These are phyloP conservation scores for Lactarius sp. DNA, from an alignment of 768 basidiomycete species.

Conservation along the genomic window DNA sequence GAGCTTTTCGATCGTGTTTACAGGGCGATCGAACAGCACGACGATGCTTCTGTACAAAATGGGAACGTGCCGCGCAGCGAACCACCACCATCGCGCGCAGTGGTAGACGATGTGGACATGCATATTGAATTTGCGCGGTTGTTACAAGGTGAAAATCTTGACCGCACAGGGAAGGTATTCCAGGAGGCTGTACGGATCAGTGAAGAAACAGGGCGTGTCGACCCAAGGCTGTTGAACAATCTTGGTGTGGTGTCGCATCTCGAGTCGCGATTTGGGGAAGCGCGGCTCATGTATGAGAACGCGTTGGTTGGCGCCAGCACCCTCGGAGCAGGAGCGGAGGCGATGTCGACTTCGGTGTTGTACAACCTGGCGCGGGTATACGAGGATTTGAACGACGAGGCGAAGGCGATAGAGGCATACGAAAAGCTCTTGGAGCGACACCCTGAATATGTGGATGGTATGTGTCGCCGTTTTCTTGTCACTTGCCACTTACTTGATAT, in stretches of 20 bases:
- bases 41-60: conserved; percentile 43
- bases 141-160: conserved; percentile 79
- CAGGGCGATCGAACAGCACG: conserved; percentile 55
- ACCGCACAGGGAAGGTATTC: conserved; percentile 67
- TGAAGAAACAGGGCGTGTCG: conserved; percentile 41
- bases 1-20: conserved; percentile 75
- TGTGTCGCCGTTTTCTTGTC: conserved; percentile 26
- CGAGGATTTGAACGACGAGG: conserved; percentile 74
- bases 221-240: conserved; percentile 76
- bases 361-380: conserved; percentile 92
- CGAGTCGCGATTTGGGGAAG: conserved; percentile 53
- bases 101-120: conserved; percentile 78
- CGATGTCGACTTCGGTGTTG: conserved; percentile 72
- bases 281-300: conserved; percentile 63
- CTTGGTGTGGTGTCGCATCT: conserved; percentile 70
- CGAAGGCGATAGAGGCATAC: conserved; percentile 79
- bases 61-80: conserved; percentile 20
- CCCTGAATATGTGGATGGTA: conserved; percentile 95
- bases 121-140: conserved; percentile 85
- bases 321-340: conserved; percentile 52
- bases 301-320: conserved; percentile 57
- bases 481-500: neutral
- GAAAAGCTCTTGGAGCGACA: conserved; percentile 82
- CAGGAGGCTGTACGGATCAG: conserved; percentile 67
- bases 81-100: conserved; percentile 29